phyloP scores from a whole-genome alignment of 768 basidiomycete species.

The Tylopilus balloui region DNA sequence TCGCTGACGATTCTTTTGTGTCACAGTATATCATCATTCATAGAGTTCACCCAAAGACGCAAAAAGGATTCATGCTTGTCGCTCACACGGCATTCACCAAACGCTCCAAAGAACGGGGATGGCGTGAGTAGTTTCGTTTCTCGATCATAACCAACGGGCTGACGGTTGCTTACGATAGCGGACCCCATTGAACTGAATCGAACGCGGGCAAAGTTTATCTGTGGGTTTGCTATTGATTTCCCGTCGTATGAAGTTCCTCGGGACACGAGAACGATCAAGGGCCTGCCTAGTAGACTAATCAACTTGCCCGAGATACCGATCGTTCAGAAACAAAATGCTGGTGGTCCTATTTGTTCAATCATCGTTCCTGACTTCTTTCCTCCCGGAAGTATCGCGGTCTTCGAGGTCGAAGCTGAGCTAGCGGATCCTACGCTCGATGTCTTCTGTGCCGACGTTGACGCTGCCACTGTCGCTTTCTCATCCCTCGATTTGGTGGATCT shows the following conservation, averaged over 20 bases:
- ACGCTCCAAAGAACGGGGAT: slow-evolving; percentile 74
- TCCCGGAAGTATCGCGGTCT: slow-evolving; percentile 93
- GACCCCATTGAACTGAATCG: slow-evolving; percentile 79
- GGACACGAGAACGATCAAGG: slow-evolving; percentile 54
- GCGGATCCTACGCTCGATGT: slow-evolving; percentile 66
- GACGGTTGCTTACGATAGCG: slow-evolving; percentile 42
- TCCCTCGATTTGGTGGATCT: slow-evolving; percentile 81
- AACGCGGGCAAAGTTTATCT: slow-evolving; percentile 74
- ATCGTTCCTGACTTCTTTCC: slow-evolving; percentile 85
- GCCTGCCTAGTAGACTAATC: slow-evolving; percentile 65
- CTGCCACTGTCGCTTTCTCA: slow-evolving; percentile 68
- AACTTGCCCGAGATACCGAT: slow-evolving; percentile 57
- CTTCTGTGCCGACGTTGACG: slow-evolving; percentile 67
- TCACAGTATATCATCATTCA: slow-evolving; percentile 87
- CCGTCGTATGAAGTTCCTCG: slow-evolving; percentile 50
- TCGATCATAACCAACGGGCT: slow-evolving; percentile 1
- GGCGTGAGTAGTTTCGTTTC: slow-evolving; percentile 46
- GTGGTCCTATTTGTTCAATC: slow-evolving; percentile 74
- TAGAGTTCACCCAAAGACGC: slow-evolving; percentile 84
- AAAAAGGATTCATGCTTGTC: slow-evolving; percentile 88
- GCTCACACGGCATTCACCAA: slow-evolving; percentile 91
- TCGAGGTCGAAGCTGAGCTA: slow-evolving; percentile 78
- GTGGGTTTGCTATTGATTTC: slow-evolving; percentile 73
- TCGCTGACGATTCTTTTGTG: slow-evolving; percentile 1
- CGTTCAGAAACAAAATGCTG: slow-evolving; percentile 57